Conservation (phyloP, 2,329 filamentous ascomycete genomes). For the Penicillium hesseltinei region DNA sequence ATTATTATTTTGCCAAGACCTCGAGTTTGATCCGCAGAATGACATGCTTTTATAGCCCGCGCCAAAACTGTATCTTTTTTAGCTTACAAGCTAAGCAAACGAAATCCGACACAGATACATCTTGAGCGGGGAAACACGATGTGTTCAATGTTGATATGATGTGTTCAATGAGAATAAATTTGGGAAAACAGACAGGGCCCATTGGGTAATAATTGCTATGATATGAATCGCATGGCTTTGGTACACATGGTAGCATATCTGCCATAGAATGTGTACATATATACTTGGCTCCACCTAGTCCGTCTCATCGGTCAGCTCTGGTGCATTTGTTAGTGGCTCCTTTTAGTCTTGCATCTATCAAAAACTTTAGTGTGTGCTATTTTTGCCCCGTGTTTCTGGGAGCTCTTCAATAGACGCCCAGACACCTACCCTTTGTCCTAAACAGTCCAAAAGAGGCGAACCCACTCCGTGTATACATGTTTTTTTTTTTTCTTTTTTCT, state of each 20-base stretch:
- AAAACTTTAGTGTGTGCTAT: slow-evolving; percentile 14
- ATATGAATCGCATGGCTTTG: slow-evolving; percentile 15
- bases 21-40: slow-evolving; percentile 7
- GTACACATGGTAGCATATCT: slow-evolving; percentile 14
- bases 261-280: not conserved
- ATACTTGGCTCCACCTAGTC: slow-evolving; percentile 11
- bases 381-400: slow-evolving; percentile 13
- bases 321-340: slow-evolving; percentile 10
- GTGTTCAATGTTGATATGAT: not conserved
- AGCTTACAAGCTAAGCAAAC: not conserved
- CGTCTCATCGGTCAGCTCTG: slow-evolving; percentile 14
- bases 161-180: not conserved
- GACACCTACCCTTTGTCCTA: slow-evolving; percentile 1
- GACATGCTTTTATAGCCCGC: slow-evolving; percentile 5
- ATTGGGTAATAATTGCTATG: slow-evolving; percentile 7
- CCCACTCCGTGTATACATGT: not conserved
- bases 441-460: slow-evolving; percentile 19
- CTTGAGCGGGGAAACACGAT: not conserved
- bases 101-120: not conserved
- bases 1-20: slow-evolving; percentile 1
- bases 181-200: not conserved
- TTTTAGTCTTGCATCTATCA: slow-evolving; percentile 9
- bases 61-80: slow-evolving; percentile 1
- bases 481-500: not conserved
- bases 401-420: slow-evolving; percentile 4